phyloP scores from a whole-genome alignment of 768 basidiomycete species.

The Termitomyces bulborhizus region DNA sequence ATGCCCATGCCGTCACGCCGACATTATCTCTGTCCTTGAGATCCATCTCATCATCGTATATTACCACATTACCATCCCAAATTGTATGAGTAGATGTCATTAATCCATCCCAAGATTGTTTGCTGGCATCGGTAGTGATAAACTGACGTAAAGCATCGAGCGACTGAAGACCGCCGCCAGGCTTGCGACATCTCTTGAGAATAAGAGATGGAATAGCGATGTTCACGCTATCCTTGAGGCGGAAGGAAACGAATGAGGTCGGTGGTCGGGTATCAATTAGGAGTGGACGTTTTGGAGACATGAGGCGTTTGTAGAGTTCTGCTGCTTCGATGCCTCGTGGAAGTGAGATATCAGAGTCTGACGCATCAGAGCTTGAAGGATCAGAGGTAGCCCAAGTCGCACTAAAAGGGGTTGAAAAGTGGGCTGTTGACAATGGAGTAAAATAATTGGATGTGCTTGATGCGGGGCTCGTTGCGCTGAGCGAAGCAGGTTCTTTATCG shows the following conservation, averaged over 20 bases:
- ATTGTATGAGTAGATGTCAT: slow-evolving; percentile 34
- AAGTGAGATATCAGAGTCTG: slow-evolving; percentile 20
- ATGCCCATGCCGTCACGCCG: slow-evolving; percentile 60
- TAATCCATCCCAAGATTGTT: slow-evolving; percentile 62
- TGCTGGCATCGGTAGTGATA: slow-evolving; percentile 74
- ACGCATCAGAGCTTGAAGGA: slow-evolving; percentile 5
- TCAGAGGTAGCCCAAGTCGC: slow-evolving; percentile 21
- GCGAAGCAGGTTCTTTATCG: slow-evolving; percentile 23
- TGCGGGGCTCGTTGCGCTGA: slow-evolving; percentile 39
- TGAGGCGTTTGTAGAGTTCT: slow-evolving; percentile 42
- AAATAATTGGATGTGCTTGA: slow-evolving; percentile 43
- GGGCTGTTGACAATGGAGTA: slow-evolving; percentile 38
- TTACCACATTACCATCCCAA: slow-evolving; percentile 74
- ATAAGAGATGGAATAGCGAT: slow-evolving; percentile 88
- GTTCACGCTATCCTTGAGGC: slow-evolving; percentile 69
- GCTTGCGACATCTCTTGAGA: slow-evolving; percentile 75
- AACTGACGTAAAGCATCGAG: slow-evolving; percentile 72
- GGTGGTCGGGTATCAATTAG: slow-evolving; percentile 81
- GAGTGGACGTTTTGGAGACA: slow-evolving; percentile 49
- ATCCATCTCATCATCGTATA: slow-evolving; percentile 79
- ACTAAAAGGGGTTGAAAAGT: slow-evolving; percentile 19
- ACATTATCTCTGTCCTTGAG: slow-evolving; percentile 50
- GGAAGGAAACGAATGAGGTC: slow-evolving; percentile 55
- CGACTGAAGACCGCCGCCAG: slow-evolving; percentile 58
- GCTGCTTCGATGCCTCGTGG: slow-evolving; percentile 37